Conservation (phyloP, 306 rosid species). For the Crataegus laevigata region DNA sequence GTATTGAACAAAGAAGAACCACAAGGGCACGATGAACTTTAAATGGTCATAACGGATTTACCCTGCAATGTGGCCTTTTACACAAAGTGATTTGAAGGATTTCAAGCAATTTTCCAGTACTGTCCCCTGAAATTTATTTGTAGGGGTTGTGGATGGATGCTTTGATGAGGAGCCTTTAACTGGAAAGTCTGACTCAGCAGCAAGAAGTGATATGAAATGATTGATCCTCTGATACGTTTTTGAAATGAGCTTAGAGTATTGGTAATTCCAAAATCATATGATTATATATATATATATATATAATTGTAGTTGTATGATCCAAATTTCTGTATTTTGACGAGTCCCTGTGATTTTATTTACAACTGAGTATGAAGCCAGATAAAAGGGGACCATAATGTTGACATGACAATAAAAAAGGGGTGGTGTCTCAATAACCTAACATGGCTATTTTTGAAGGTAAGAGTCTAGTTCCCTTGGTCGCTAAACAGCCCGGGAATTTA, state of each 20-base stretch:
- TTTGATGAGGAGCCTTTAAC: not conserved
- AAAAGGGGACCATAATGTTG: not conserved
- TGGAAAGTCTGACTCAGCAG: not conserved
- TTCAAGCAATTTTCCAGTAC: constrained; percentile 3
- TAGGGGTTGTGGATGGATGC: not conserved
- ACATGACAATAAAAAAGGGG: too few relatives aligned
- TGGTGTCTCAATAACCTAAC: too few relatives aligned
- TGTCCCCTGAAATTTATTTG: not conserved
- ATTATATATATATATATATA: not conserved
- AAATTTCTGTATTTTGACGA: not conserved
- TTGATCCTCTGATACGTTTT: constrained; percentile 9
- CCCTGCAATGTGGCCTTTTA: not conserved
- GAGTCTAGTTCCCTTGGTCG: not conserved
- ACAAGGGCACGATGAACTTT: constrained; percentile 70
- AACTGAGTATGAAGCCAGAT: too few relatives aligned
- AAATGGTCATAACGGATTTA: constrained; percentile 12
- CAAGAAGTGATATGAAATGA: not conserved
- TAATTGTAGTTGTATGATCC: not conserved
- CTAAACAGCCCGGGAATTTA: too few relatives aligned
- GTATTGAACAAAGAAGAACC: constrained; percentile 61
- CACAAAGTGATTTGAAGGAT: constrained; percentile 26
- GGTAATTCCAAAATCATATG: not conserved
- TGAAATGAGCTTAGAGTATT: constrained; percentile 1
- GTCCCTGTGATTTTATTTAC: not conserved
- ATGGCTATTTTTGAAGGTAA: not conserved